Percentiles rank a stretch among this genome's conserved stretches.
phyloP scores from a whole-genome alignment of 495 filamentous ascomycete genomes.

The Aspergillus taichungensis region DNA sequence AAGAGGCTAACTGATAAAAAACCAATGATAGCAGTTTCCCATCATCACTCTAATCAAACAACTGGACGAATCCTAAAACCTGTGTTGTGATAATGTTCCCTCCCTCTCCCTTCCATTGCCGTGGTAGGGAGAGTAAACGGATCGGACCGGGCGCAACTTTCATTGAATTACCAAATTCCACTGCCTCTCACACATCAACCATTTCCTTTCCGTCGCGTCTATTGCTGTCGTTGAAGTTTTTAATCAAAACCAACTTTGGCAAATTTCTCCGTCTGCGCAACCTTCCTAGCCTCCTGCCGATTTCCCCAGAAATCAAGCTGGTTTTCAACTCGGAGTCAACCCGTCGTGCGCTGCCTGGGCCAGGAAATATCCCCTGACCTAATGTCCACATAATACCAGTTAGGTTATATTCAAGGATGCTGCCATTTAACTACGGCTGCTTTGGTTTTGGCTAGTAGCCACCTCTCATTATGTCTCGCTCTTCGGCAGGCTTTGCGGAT shows the following conservation, averaged over 20 bases:
- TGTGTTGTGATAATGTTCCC: constrained; percentile 9
- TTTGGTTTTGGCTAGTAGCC: constrained; percentile 36
- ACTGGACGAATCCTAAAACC: neutral
- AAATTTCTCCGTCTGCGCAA: too few species aligned
- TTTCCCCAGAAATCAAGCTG: neutral
- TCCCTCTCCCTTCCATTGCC: constrained; percentile 5
- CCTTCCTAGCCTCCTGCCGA: neutral
- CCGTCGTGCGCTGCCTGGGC: constrained; percentile 3
- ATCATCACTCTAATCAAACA: too few species aligned
- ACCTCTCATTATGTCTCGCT: constrained; percentile 63
- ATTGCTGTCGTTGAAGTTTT: neutral
- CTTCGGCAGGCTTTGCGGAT: constrained; percentile 75
- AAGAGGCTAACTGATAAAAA: too few species aligned
- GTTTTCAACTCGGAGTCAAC: neutral
- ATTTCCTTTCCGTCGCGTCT: neutral
- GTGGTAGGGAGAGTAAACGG: constrained; percentile 5
- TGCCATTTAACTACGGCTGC: constrained; percentile 26
- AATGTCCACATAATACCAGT: constrained; percentile 15
- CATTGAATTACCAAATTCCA: neutral
- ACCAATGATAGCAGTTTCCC: too few species aligned
- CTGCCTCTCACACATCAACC: too few species aligned
- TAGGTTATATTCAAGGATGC: constrained; percentile 32
- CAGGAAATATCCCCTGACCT: constrained; percentile 17
- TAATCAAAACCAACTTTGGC: too few species aligned
- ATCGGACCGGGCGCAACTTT: constrained; percentile 4